phyloP scores from a whole-genome alignment of 805 yeast genomes.

The Lipomyces spencermartinsiae region DNA sequence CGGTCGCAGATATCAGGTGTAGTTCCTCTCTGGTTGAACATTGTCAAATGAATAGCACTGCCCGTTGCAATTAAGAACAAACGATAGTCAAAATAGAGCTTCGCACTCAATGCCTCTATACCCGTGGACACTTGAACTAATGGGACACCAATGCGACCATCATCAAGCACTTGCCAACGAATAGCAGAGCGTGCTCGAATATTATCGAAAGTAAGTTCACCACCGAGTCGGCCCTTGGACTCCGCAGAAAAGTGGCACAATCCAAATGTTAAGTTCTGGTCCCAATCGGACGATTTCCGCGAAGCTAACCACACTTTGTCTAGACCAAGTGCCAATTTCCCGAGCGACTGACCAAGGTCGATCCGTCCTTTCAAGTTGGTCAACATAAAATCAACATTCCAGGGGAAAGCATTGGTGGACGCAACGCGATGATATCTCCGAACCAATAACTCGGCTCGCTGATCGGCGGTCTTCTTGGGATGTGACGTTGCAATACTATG shows the following conservation, averaged over 20 bases:
- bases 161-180: constrained; percentile 62
- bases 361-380: constrained; percentile 60
- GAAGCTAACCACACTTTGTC: constrained; percentile 73
- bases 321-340: constrained; percentile 61
- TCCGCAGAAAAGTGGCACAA: constrained; percentile 57
- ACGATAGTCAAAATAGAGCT: constrained; percentile 83
- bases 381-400: constrained; percentile 68
- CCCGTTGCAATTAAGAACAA: constrained; percentile 72
- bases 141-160: constrained; percentile 62
- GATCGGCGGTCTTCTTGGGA: constrained; percentile 18
- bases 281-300: constrained; percentile 69
- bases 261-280: constrained; percentile 71
- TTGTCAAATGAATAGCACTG: constrained; percentile 55
- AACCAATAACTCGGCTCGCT: constrained; percentile 41
- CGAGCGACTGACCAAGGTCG: constrained; percentile 85
- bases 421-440: constrained; percentile 61
- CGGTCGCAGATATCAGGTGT: constrained; percentile 58
- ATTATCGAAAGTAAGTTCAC: constrained; percentile 58
- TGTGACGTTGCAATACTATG: constrained; percentile 41
- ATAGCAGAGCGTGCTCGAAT: constrained; percentile 68
- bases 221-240: constrained; percentile 83
- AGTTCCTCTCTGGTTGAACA: constrained; percentile 71
- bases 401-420: constrained; percentile 71
- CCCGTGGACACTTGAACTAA: constrained; percentile 67
- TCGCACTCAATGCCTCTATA: constrained; percentile 60